phyloP scores from a whole-genome alignment of 2,329 filamentous ascomycete genomes.

The Colletotrichum euphorbiae region DNA sequence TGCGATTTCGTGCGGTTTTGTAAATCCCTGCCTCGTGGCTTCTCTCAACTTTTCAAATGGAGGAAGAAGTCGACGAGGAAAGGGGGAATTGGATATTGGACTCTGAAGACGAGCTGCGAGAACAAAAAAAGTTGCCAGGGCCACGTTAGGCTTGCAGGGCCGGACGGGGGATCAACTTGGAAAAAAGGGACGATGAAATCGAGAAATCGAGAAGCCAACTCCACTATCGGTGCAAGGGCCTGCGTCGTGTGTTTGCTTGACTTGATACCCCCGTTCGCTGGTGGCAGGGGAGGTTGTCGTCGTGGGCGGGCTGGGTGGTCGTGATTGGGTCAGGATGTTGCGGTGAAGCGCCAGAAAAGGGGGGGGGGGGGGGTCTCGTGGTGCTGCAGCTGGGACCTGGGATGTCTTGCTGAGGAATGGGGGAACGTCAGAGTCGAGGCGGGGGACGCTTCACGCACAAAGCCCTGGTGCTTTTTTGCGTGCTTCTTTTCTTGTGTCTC shows the following conservation, averaged over 20 bases:
- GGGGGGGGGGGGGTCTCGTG: conserved; percentile 36
- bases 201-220: conserved; percentile 9
- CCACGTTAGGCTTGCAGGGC: conserved; percentile 16
- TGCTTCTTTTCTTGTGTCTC: neutral
- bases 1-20: neutral
- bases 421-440: conserved; percentile 10
- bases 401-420: conserved; percentile 40
- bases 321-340: conserved; percentile 40
- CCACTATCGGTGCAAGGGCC: conserved; percentile 10
- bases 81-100: neutral
- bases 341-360: conserved; percentile 36
- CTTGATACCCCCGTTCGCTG: conserved; percentile 23
- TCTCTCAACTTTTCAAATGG: conserved; percentile 4
- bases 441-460: conserved; percentile 3
- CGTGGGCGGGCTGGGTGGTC: conserved; percentile 26
- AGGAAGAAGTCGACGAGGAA: conserved; percentile 2
- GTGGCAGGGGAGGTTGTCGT: conserved; percentile 36
- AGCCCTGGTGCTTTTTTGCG: neutral
- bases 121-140: neutral
- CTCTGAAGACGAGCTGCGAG: neutral
- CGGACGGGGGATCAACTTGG: conserved; percentile 19
- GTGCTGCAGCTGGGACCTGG: conserved; percentile 37
- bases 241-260: conserved; percentile 22
- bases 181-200: conserved; percentile 24
- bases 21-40: conserved; percentile 8